phyloP scores from a whole-genome alignment of 352 stramenopile genomes.

The Plasmopara halstedii region DNA sequence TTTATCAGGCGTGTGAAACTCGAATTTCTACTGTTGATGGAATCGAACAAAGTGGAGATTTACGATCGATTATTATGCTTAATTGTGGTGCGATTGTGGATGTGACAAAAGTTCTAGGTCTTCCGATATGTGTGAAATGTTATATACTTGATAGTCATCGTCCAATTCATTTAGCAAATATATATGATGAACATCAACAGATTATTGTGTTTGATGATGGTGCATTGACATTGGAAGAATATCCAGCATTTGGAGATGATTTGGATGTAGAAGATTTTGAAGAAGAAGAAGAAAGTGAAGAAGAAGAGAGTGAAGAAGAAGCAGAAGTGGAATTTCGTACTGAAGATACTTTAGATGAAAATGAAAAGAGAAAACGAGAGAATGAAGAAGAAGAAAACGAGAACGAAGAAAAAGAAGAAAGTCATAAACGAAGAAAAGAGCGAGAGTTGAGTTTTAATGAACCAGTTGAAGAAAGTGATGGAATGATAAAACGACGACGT shows the following conservation, averaged over 20 bases:
- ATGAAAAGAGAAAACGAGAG: slow-evolving; percentile 19
- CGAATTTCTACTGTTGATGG: slow-evolving; percentile 51
- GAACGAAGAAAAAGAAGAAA: slow-evolving; percentile 25
- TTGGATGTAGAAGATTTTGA: slow-evolving; percentile 68
- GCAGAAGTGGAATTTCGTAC: slow-evolving; percentile 1
- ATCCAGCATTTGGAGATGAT: slow-evolving; percentile 79
- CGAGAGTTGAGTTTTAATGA: too few species aligned
- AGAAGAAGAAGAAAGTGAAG: slow-evolving; percentile 52
- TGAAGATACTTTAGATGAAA: slow-evolving; percentile 13
- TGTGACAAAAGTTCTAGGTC: slow-evolving; percentile 75
- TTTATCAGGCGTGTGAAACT: slow-evolving; percentile 62
- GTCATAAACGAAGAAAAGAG: slow-evolving; percentile 23
- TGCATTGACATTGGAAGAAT: slow-evolving; percentile 57
- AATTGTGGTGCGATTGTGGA: slow-evolving; percentile 94
- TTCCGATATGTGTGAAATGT: slow-evolving; percentile 58
- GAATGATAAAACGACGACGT: slow-evolving; percentile 46
- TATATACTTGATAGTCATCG: slow-evolving; percentile 96
- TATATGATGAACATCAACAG: slow-evolving; percentile 83
- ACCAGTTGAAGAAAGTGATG: slow-evolving; percentile 16
- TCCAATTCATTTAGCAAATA: slow-evolving; percentile 95
- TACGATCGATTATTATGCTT: slow-evolving; percentile 90
- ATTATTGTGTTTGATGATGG: slow-evolving; percentile 81
- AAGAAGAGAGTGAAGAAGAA: slow-evolving; percentile 32
- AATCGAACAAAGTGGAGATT: slow-evolving; percentile 32
- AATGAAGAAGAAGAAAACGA: slow-evolving; percentile 23